These are phyloP conservation scores for Yamadazyma diospyri DNA, from an alignment of 1,139 yeast species.

Conservation along the genomic window DNA sequence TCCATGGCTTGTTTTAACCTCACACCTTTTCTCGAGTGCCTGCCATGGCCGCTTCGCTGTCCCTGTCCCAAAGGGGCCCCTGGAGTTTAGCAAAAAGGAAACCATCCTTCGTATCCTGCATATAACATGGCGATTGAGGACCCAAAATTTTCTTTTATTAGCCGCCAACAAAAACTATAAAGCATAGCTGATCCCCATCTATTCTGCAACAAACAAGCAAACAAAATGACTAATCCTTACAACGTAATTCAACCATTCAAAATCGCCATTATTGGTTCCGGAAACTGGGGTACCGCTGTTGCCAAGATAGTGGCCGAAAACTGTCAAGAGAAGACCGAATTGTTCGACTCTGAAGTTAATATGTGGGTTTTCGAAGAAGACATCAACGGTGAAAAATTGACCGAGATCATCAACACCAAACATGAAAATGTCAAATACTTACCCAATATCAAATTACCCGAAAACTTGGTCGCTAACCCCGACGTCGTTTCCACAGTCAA, in stretches of 20 bases:
- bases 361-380: slow-evolving; percentile 96
- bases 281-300: slow-evolving; percentile 94
- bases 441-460: slow-evolving; percentile 77
- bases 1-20: too few species aligned
- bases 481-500: slow-evolving; percentile 67
- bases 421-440: slow-evolving; percentile 90
- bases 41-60: too few species aligned
- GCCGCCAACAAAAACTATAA: slow-evolving; percentile 1
- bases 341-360: slow-evolving; percentile 66
- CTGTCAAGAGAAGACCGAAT: slow-evolving; percentile 59
- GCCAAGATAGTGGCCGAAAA: slow-evolving; percentile 93
- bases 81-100: too few species aligned
- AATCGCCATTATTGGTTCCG: slow-evolving; percentile 69
- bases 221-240: slow-evolving; percentile 34
- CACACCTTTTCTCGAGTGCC: too few species aligned
- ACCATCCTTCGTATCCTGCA: slow-evolving; percentile 1
- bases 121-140: not conserved
- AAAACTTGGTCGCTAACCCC: slow-evolving; percentile 80
- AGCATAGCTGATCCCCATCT: not conserved
- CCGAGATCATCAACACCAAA: slow-evolving; percentile 79
- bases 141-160: slow-evolving; percentile 1
- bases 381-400: slow-evolving; percentile 65
- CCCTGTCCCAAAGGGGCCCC: too few species aligned
- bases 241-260: slow-evolving; percentile 42
- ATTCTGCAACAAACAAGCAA: too few species aligned